phyloP scores from a whole-genome alignment of 1,284 basidiomycete genomes.

The Coriolopsis trogii region DNA sequence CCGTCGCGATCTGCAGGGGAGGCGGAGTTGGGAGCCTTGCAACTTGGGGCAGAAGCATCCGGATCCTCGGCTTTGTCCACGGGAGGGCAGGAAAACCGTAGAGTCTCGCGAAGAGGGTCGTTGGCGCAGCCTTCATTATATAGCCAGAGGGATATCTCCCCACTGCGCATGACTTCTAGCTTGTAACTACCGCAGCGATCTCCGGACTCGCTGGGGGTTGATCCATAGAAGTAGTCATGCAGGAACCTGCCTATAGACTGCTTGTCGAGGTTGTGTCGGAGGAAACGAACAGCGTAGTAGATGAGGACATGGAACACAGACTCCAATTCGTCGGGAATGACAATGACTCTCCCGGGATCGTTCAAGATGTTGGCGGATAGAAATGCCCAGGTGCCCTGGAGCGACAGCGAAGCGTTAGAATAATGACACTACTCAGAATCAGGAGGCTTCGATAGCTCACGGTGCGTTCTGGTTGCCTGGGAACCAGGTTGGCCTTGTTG shows the following conservation, averaged over 20 bases:
- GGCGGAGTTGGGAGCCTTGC: too few relatives aligned
- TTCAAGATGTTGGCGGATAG: not conserved
- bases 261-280: not conserved
- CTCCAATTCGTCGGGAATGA: constrained; percentile 1
- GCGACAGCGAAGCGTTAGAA: not conserved
- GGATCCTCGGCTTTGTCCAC: too few relatives aligned
- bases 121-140: too few relatives aligned
- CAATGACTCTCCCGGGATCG: not conserved
- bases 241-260: not conserved
- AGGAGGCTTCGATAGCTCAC: not conserved
- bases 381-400: constrained; percentile 1
- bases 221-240: constrained; percentile 1
- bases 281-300: constrained; percentile 1
- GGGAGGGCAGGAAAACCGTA: too few relatives aligned
- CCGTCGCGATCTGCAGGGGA: too few relatives aligned
- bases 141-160: too few relatives aligned
- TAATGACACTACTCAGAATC: not conserved
- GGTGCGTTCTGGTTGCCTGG: not conserved
- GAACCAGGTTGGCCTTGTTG: not conserved
- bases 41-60: too few relatives aligned
- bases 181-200: too few relatives aligned
- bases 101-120: too few relatives aligned
- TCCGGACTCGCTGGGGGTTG: not conserved
- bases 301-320: constrained; percentile 1
- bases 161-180: too few relatives aligned